These are phyloP conservation scores for Chenopodium berlandieri DNA, from an alignment of 148 eudicot species.

Conservation along the genomic window DNA sequence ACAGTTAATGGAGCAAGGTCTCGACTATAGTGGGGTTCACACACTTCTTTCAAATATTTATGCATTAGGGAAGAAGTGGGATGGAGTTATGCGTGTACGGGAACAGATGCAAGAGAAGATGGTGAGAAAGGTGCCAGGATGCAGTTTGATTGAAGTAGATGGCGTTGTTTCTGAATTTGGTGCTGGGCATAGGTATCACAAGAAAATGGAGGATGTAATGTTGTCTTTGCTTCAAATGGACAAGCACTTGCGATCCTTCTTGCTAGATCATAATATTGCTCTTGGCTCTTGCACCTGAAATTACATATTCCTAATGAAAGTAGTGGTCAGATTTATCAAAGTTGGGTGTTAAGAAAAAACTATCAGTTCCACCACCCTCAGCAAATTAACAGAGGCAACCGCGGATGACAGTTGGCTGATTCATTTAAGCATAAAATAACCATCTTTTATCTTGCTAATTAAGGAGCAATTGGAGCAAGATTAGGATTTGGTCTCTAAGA, in stretches of 20 bases:
- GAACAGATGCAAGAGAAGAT: constrained; percentile 46
- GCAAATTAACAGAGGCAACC: not conserved
- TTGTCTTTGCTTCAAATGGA: constrained; percentile 33
- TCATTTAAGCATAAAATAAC: no score
- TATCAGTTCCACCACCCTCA: not conserved
- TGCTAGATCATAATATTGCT: constrained; percentile 26
- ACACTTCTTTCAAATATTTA: constrained; percentile 67
- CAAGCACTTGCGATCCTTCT: constrained; percentile 41
- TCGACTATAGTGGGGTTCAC: constrained; percentile 49
- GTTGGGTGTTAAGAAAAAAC: not conserved
- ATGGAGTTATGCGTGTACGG: constrained; percentile 48
- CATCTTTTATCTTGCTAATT: no score
- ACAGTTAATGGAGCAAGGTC: constrained; percentile 31
- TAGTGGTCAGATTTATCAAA: not conserved
- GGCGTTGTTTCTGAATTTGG: constrained; percentile 53
- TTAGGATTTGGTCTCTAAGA: no score
- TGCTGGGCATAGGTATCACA: constrained; percentile 43
- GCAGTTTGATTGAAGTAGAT: constrained; percentile 58
- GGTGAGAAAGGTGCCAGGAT: constrained; percentile 60
- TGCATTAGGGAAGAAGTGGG: constrained; percentile 59
- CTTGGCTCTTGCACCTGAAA: constrained; percentile 11
- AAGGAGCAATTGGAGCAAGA: no score
- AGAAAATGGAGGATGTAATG: constrained; percentile 32
- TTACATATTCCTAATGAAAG: not conserved
- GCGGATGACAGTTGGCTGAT: no score